Percentiles rank a stretch among this genome's conserved stretches.
Conservation (phyloP, 345 rosid species). For the Excoecaria agallocha region DNA sequence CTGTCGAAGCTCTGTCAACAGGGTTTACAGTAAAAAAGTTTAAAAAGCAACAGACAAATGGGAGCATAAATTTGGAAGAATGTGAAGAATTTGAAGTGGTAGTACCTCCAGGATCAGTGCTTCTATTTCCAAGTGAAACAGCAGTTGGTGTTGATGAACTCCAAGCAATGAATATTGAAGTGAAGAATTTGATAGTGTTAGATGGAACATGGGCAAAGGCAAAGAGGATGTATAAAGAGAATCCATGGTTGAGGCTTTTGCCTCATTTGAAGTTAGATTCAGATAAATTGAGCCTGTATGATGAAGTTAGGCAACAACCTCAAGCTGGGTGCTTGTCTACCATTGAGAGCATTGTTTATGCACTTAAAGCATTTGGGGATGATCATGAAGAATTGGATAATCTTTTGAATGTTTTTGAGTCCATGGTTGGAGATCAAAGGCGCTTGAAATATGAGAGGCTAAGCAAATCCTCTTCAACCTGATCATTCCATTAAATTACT, state of each 20-base stretch:
- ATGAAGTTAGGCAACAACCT: slow-evolving; percentile 75
- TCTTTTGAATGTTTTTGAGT: slow-evolving; percentile 68
- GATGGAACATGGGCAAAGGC: slow-evolving; percentile 95
- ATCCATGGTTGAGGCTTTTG: slow-evolving; percentile 83
- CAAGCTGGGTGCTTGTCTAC: slow-evolving; percentile 74
- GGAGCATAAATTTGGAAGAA: slow-evolving; percentile 38
- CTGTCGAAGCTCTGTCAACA: slow-evolving; percentile 43
- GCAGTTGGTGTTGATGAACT: slow-evolving; percentile 49
- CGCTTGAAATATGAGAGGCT: slow-evolving; percentile 57
- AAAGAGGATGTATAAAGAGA: slow-evolving; percentile 67
- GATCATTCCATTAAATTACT: neutral
- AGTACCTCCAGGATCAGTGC: slow-evolving; percentile 60
- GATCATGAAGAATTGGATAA: slow-evolving; percentile 46
- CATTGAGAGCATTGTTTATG: slow-evolving; percentile 72
- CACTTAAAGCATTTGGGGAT: slow-evolving; percentile 58
- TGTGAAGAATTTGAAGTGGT: slow-evolving; percentile 49
- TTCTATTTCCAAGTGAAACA: slow-evolving; percentile 61
- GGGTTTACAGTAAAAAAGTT: slow-evolving; percentile 63
- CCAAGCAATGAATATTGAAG: slow-evolving; percentile 36
- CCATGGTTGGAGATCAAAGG: slow-evolving; percentile 80
- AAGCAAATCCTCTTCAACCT: slow-evolving; percentile 19
- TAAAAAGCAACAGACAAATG: slow-evolving; percentile 20
- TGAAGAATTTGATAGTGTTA: slow-evolving; percentile 69
- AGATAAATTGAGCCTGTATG: slow-evolving; percentile 57
- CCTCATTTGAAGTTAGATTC: slow-evolving; percentile 70